Conservation (phyloP, 352 stramenopile species). For the Phytophthora podocarpi region DNA sequence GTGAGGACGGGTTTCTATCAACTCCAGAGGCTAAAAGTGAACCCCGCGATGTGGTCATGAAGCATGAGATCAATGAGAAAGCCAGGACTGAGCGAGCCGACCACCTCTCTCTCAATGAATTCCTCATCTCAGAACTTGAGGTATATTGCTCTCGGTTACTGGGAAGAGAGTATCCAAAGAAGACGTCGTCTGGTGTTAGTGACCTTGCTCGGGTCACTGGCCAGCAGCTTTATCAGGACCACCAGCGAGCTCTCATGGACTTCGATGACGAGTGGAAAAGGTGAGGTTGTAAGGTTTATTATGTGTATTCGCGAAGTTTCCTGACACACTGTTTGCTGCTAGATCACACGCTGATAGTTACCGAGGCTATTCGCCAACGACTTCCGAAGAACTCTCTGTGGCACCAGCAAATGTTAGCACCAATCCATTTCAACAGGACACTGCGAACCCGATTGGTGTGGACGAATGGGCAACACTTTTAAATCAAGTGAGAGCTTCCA, state of each 20-base stretch:
- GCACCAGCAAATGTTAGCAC: constrained; percentile 7
- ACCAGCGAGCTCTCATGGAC: constrained; percentile 52
- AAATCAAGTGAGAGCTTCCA: constrained; percentile 31
- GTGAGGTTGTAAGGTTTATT: constrained; percentile 16
- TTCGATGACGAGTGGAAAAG: constrained; percentile 61
- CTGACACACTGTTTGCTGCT: constrained; percentile 9
- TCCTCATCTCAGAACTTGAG: constrained; percentile 55
- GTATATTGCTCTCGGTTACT: constrained; percentile 45
- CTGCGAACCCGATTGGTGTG: neutral
- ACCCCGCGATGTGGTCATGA: constrained; percentile 10
- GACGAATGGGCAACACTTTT: constrained; percentile 29
- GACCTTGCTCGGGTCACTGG: constrained; percentile 43
- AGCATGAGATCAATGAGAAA: constrained; percentile 16
- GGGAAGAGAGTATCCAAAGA: neutral
- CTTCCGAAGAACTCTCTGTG: neutral
- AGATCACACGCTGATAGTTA: constrained; percentile 35
- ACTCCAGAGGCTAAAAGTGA: constrained; percentile 29
- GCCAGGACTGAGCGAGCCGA: constrained; percentile 33
- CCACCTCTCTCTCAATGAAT: constrained; percentile 53
- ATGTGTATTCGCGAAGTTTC: neutral
- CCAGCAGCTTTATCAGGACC: constrained; percentile 53
- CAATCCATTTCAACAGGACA: constrained; percentile 37
- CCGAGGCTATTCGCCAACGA: constrained; percentile 7
- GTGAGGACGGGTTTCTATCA: constrained; percentile 24
- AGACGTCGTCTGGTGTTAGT: constrained; percentile 20